Evolutionary conservation across 768 basidiomycete species (phyloP), one percentile per base, ranked within the genome.

Genomic region (Candolleomyces aberdarensis): DNA sequence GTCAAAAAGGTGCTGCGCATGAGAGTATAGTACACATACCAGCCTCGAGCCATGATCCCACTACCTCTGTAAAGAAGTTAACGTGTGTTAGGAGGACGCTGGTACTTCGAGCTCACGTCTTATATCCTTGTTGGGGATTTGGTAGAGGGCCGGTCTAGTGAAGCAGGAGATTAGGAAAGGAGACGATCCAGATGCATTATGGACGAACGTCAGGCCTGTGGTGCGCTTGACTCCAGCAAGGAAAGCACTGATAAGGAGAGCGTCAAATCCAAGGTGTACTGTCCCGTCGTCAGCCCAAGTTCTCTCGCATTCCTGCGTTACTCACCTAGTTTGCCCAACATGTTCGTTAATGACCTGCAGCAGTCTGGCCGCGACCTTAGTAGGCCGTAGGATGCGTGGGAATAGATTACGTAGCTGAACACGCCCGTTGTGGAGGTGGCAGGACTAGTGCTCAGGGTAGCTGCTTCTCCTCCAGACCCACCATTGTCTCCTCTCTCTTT

Each of bases 61-160:
- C 71, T 26, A 92, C 61, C 64, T 92, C 92, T 94, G 68, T 2
- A 57, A 8, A 46, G 40, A 59, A 41, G 31, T 60, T 55, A 56
- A 57, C 53, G 46, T 29, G 44, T 48, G 43, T n/a, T 1, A 31
- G 19, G 55, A 48, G 1, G n/a, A 26, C 26, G n/a, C 22, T 8
- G 11, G 19, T 15, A 50, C 53, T 15, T 46, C 22, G 20, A 32
- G 83, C 92, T 75, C 72, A 94, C 93, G 87, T 48, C 93, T 87
- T 32, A 94, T 68, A 66, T 96, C 93, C 72, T 95, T 96, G 81
- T 94, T 94, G 3, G 90, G 88, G 1, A 96, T 87, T 66, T 84
- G 83, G 4, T 83, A 75, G 10, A 96, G 74, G 15, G 87, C 87
- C 44, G 90, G 92, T 10, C 92, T 94, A 60, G n/a, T 26, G 46